A percentile compares a stretch with the other conserved stretches of the same genome.
Conservation (phyloP, 352 stramenopile genomes). For the Pythium pectinolyticum region DNA sequence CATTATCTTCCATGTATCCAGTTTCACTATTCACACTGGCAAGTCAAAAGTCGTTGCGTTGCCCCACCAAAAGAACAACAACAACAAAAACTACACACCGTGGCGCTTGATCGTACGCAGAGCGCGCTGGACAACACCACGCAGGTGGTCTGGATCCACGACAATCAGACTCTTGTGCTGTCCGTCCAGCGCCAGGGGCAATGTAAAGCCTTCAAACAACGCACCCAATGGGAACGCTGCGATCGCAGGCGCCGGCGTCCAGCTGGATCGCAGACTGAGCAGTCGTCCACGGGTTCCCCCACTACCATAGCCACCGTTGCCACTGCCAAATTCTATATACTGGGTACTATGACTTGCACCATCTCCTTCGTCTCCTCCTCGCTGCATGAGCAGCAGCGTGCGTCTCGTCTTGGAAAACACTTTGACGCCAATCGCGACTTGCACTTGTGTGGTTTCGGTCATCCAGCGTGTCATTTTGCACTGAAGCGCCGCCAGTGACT, state of each 20-base stretch:
- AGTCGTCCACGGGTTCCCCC: too few relatives aligned
- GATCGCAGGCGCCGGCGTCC: not conserved
- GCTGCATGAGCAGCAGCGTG: slow-evolving; percentile 1
- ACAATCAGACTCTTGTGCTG: not conserved
- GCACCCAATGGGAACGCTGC: not conserved
- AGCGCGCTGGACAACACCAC: not conserved
- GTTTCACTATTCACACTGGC: too few relatives aligned
- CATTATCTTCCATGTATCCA: not conserved
- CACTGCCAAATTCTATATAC: not conserved
- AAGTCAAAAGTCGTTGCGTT: too few relatives aligned
- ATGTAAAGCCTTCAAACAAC: not conserved
- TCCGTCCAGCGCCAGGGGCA: not conserved
- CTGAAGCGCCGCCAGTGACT: not conserved
- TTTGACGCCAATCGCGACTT: slow-evolving; percentile 1
- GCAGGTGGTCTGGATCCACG: not conserved
- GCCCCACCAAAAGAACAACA: too few relatives aligned
- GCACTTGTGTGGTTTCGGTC: not conserved
- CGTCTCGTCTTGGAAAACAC: not conserved
- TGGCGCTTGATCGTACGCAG: not conserved
- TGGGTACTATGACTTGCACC: too few relatives aligned
- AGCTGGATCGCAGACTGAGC: too few relatives aligned
- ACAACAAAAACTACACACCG: too few relatives aligned
- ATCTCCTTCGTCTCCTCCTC: too few relatives aligned
- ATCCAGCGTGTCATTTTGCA: not conserved
- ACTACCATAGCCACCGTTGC: too few relatives aligned